A percentile compares a stretch with the other conserved stretches of the same genome.
Conservation (phyloP, 192 early-diverging fungal species). For the Backusella westeae region DNA sequence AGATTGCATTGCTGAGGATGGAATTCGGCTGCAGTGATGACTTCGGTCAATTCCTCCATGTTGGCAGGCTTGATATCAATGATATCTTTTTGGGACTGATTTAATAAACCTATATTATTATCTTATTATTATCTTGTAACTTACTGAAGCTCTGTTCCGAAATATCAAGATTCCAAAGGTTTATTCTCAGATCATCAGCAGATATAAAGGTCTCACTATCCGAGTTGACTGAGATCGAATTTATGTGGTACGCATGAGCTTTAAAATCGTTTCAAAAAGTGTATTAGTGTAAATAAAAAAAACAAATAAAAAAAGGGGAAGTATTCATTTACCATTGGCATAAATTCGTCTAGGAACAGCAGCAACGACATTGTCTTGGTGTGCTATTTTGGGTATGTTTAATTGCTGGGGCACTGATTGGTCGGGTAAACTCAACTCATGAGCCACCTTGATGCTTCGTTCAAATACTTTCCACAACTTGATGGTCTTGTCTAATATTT, state of each 20-base stretch:
- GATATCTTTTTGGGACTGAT: slow-evolving; percentile 57
- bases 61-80: slow-evolving; percentile 99
- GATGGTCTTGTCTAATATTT: slow-evolving; percentile 70
- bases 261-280: not conserved
- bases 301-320: not conserved
- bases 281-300: not conserved
- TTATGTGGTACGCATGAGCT: slow-evolving; percentile 96
- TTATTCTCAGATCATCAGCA: slow-evolving; percentile 89
- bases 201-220: slow-evolving; percentile 89
- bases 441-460: slow-evolving; percentile 83
- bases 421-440: slow-evolving; percentile 76
- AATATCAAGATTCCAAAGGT: slow-evolving; percentile 88
- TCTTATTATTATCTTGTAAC: not conserved
- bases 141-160: slow-evolving; percentile 85
- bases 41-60: slow-evolving; percentile 99
- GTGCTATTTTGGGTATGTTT: slow-evolving; percentile 73
- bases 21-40: slow-evolving; percentile 98
- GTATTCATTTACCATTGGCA: slow-evolving; percentile 53
- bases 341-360: slow-evolving; percentile 85
- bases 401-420: slow-evolving; percentile 50
- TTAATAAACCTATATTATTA: not conserved
- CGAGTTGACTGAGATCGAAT: slow-evolving; percentile 92
- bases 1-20: slow-evolving; percentile 95
- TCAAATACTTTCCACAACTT: slow-evolving; percentile 95
- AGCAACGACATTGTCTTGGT: slow-evolving; percentile 85